These are phyloP conservation scores for Neopestalotiopsis sp. DNA, from an alignment of 2,329 filamentous ascomycete species.

Conservation along the genomic window DNA sequence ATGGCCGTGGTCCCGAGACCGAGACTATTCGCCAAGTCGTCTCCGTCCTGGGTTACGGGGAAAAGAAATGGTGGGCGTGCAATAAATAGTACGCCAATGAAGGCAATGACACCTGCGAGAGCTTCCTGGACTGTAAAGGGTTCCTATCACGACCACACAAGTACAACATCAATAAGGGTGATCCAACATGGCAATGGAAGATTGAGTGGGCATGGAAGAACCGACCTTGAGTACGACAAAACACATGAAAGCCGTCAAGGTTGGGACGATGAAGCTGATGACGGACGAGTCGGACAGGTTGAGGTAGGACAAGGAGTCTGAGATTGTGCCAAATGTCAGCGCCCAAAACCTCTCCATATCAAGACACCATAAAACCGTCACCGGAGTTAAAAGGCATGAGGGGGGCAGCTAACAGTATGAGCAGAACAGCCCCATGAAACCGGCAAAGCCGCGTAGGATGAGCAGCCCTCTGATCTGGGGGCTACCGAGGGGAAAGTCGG, in stretches of 20 bases:
- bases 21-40: neutral
- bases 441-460: constrained; percentile 66
- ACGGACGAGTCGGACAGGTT: constrained; percentile 81
- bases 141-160: constrained; percentile 56
- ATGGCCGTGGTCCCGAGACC: too few species aligned
- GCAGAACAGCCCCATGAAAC: constrained; percentile 71
- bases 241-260: constrained; percentile 70
- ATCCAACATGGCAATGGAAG: too few species aligned
- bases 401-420: constrained; percentile 41
- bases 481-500: constrained; percentile 71
- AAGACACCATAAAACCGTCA: too few species aligned
- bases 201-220: neutral
- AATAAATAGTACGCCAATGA: constrained; percentile 77
- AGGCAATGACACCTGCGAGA: constrained; percentile 70
- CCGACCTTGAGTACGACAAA: constrained; percentile 54
- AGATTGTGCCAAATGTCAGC: constrained; percentile 37
- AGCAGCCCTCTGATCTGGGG: constrained; percentile 68
- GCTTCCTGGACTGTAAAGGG: constrained; percentile 76
- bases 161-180: neutral
- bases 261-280: constrained; percentile 79
- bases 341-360: neutral
- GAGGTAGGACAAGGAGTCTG: constrained; percentile 65
- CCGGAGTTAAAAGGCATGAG: neutral
- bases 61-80: constrained; percentile 71
- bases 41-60: constrained; percentile 40